Conservation (phyloP, 2,329 filamentous ascomycete species). For the Pyricularia grisea region DNA sequence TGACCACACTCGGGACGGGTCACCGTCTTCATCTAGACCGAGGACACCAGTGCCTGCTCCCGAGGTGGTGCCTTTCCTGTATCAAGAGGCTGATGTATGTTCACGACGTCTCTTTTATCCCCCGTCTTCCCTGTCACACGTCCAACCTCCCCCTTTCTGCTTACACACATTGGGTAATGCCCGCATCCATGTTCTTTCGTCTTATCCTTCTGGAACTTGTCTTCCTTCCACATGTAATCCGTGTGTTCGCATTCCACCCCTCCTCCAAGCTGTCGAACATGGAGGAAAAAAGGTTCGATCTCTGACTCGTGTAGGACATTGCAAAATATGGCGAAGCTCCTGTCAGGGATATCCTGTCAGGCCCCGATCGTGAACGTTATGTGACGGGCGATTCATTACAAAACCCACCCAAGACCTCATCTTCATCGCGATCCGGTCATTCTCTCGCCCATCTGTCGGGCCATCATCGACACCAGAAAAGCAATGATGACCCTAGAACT, state of each 20-base stretch:
- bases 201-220: slow-evolving; percentile 13
- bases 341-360: slow-evolving; percentile 59
- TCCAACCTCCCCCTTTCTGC: not conserved
- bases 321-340: slow-evolving; percentile 69
- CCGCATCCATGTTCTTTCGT: slow-evolving; percentile 9
- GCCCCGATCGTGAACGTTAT: slow-evolving; percentile 61
- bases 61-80: slow-evolving; percentile 96
- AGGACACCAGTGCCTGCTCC: slow-evolving; percentile 80
- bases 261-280: slow-evolving; percentile 5
- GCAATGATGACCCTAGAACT: slow-evolving; percentile 55
- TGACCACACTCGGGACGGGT: slow-evolving; percentile 63
- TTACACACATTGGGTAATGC: not conserved
- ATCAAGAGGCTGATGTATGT: slow-evolving; percentile 74
- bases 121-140: slow-evolving; percentile 7
- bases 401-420: slow-evolving; percentile 50
- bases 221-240: slow-evolving; percentile 9
- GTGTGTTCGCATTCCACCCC: slow-evolving; percentile 6
- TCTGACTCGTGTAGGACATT: slow-evolving; percentile 47
- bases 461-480: slow-evolving; percentile 58
- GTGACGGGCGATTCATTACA: slow-evolving; percentile 36
- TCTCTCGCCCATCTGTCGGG: slow-evolving; percentile 56
- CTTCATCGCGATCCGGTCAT: slow-evolving; percentile 50
- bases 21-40: slow-evolving; percentile 67
- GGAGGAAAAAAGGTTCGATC: not conserved
- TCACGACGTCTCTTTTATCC: not conserved